phyloP scores from a whole-genome alignment of 805 yeast genomes.

The Jamesozyma piceae region DNA sequence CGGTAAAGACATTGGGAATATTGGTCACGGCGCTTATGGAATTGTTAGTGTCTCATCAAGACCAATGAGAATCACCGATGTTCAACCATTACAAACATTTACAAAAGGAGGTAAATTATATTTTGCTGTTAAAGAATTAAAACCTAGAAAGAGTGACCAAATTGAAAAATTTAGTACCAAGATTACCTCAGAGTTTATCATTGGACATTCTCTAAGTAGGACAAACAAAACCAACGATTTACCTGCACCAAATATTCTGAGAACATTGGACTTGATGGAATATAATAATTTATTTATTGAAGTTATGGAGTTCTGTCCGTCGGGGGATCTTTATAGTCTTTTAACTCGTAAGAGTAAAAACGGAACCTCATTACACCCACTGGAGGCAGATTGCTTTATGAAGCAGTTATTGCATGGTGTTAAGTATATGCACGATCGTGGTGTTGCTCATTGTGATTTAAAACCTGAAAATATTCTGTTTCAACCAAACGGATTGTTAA shows the following conservation, averaged over 20 bases:
- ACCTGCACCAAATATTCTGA: conserved; percentile 51
- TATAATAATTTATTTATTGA: conserved; percentile 66
- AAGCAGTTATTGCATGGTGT: conserved; percentile 80
- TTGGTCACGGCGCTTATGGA: conserved; percentile 96
- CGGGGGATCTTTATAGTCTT: conserved; percentile 61
- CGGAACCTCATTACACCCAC: conserved; percentile 41
- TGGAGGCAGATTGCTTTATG: conserved; percentile 82
- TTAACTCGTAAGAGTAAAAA: conserved; percentile 42
- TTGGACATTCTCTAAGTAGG: conserved; percentile 63
- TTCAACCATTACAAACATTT: conserved; percentile 42
- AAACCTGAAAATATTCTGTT: conserved; percentile 81
- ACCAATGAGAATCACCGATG: conserved; percentile 7
- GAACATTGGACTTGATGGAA: conserved; percentile 72
- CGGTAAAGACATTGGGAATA: conserved; percentile 44
- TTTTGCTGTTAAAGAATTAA: conserved; percentile 87
- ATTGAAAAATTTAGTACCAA: conserved; percentile 88
- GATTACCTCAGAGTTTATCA: conserved; percentile 79
- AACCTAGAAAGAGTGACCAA: conserved; percentile 71
- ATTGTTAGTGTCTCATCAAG: conserved; percentile 81
- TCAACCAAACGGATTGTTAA: conserved; percentile 54
- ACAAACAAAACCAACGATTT: conserved; percentile 4
- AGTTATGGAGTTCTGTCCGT: conserved; percentile 90
- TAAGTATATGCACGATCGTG: conserved; percentile 78
- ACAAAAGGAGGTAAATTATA: conserved; percentile 59
- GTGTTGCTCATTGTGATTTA: conserved; percentile 88